These are phyloP conservation scores for Crassisporium funariophilum DNA, from an alignment of 768 basidiomycete species.

Conservation along the genomic window DNA sequence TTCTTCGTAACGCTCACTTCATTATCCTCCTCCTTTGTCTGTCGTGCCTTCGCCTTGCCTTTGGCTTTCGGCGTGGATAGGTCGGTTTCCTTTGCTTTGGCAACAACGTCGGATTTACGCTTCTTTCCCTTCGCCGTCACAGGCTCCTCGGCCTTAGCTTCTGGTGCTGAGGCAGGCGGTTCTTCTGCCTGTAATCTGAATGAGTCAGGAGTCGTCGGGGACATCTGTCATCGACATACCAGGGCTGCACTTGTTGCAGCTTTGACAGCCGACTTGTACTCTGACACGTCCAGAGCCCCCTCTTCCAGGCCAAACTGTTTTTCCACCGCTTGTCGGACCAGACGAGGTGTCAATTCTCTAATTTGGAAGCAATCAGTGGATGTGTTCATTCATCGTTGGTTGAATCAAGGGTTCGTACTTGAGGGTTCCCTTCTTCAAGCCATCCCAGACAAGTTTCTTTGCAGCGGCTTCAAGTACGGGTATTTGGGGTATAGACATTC, in stretches of 20 bases:
- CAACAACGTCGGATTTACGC: constrained; percentile 14
- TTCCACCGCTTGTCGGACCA: constrained; percentile 55
- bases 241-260: constrained; percentile 38
- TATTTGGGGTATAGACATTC: constrained; percentile 31
- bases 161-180: neutral
- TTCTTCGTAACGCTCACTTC: constrained; percentile 7
- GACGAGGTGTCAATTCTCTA: constrained; percentile 50
- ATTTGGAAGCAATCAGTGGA: too few species aligned
- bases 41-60: constrained; percentile 15
- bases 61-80: constrained; percentile 8
- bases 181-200: constrained; percentile 11
- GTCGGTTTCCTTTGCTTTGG: neutral
- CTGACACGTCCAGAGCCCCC: constrained; percentile 42
- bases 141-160: constrained; percentile 1
- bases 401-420: constrained; percentile 18
- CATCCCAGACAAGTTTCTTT: constrained; percentile 31
- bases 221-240: constrained; percentile 24
- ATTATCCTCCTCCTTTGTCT: constrained; percentile 9
- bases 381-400: neutral
- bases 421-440: constrained; percentile 30
- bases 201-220: neutral
- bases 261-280: constrained; percentile 53
- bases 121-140: constrained; percentile 6
- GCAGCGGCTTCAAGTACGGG: constrained; percentile 33
- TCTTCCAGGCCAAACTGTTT: constrained; percentile 42